These are phyloP conservation scores for Cladosporium sphaerospermum DNA, from an alignment of 2,329 filamentous ascomycete genomes.

Conservation along the genomic window DNA sequence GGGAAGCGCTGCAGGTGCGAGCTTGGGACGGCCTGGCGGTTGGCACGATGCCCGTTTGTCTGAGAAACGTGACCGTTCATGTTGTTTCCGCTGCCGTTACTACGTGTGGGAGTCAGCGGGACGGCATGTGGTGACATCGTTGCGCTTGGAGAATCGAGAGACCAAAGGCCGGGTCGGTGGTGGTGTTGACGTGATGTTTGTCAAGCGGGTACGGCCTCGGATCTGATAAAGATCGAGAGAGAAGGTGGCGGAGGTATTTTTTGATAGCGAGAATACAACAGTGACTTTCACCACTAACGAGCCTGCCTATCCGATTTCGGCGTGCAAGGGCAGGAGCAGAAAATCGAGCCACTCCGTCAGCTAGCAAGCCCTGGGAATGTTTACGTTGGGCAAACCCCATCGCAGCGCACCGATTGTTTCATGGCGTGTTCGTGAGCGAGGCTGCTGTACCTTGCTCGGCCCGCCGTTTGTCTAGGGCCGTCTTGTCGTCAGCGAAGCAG, in stretches of 20 bases:
- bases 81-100: conserved; percentile 4
- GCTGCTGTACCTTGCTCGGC: conserved; percentile 8
- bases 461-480: conserved; percentile 1
- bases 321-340: conserved; percentile 2
- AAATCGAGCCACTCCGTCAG: conserved; percentile 5
- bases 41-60: conserved; percentile 1
- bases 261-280: neutral
- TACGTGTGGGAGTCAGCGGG: conserved; percentile 4
- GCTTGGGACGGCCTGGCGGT: conserved; percentile 4
- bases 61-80: conserved; percentile 6
- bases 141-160: neutral
- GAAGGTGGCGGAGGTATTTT: conserved; percentile 4
- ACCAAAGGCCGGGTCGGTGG: neutral
- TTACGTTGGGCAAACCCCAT: conserved; percentile 7
- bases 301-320: conserved; percentile 6
- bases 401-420: conserved; percentile 10
- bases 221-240: conserved; percentile 11
- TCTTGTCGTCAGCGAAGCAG: conserved; percentile 5
- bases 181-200: conserved; percentile 8
- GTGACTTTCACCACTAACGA: neutral
- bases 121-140: conserved; percentile 17
- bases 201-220: conserved; percentile 4
- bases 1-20: conserved; percentile 44
- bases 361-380: conserved; percentile 1
- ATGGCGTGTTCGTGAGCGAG: neutral